phyloP scores from a whole-genome alignment of 1,139 yeast species.

The Protomyces inundatus region DNA sequence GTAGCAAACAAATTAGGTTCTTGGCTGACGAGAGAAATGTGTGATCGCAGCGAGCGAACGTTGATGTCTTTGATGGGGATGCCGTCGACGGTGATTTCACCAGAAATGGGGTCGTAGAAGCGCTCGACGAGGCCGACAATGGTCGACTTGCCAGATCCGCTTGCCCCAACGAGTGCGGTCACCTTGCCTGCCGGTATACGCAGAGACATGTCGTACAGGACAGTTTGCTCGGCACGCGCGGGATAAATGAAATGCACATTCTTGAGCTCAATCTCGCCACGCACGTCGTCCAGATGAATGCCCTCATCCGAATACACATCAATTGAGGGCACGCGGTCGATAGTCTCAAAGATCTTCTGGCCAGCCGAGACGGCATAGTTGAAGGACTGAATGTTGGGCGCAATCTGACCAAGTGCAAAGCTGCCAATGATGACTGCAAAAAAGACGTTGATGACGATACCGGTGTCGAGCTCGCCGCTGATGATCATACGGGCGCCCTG shows the following conservation, averaged over 20 bases:
- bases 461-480: conserved; percentile 28
- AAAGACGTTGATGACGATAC: conserved; percentile 32
- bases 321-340: conserved; percentile 43
- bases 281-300: conserved; percentile 36
- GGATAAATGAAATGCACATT: conserved; percentile 76
- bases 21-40: conserved; percentile 65
- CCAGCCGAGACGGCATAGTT: conserved; percentile 44
- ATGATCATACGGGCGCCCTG: conserved; percentile 37
- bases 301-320: conserved; percentile 39
- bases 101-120: conserved; percentile 44
- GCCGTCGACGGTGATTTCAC: conserved; percentile 42
- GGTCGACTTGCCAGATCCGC: conserved; percentile 82
- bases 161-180: conserved; percentile 64
- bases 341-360: conserved; percentile 43
- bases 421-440: conserved; percentile 41
- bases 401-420: conserved; percentile 42
- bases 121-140: conserved; percentile 51
- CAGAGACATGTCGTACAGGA: conserved; percentile 60
- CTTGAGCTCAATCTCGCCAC: conserved; percentile 55
- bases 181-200: conserved; percentile 46
- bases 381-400: conserved; percentile 43
- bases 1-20: conserved; percentile 66
- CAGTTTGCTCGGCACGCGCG: conserved; percentile 70
- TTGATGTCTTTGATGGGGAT: conserved; percentile 48
- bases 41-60: conserved; percentile 48